A percentile compares a stretch with the other conserved stretches of the same genome.
Conservation (phyloP, 257 asterid genomes). For the Salvia hispanica region DNA sequence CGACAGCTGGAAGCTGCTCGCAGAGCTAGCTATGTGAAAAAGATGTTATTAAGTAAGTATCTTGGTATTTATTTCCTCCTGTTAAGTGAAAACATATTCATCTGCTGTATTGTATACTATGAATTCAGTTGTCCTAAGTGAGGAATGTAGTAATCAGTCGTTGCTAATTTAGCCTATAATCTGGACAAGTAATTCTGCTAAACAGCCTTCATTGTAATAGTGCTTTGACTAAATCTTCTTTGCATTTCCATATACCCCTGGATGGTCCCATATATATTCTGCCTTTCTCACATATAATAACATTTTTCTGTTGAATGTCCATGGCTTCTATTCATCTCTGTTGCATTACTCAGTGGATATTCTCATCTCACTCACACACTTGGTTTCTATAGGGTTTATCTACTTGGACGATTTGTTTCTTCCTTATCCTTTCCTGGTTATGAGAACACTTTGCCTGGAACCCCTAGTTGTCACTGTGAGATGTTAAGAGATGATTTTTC, state of each 20-base stretch:
- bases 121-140: background rate
- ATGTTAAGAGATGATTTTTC: background rate
- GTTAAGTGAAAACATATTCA: too few species aligned
- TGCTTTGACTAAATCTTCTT: constrained; percentile 3
- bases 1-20: constrained; percentile 99
- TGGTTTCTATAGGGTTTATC: too few species aligned
- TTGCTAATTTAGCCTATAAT: background rate
- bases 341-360: background rate
- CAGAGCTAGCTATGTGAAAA: constrained; percentile 84
- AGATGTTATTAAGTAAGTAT: constrained; percentile 81
- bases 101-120: background rate
- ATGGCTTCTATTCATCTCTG: background rate
- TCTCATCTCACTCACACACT: too few species aligned
- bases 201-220: background rate
- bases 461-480: too few species aligned
- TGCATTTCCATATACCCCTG: constrained; percentile 7
- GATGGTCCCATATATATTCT: constrained; percentile 1
- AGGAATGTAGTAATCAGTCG: background rate
- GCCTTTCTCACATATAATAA: background rate
- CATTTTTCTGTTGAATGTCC: too few species aligned
- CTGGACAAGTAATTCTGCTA: background rate
- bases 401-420: too few species aligned
- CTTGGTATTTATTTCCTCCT: too few species aligned
- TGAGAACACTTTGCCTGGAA: too few species aligned
- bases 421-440: too few species aligned